Percentiles rank a stretch among this genome's conserved stretches.
These are phyloP conservation scores for Gossypium davidsonii DNA, from an alignment of 441 rosid species.

Conservation along the genomic window DNA sequence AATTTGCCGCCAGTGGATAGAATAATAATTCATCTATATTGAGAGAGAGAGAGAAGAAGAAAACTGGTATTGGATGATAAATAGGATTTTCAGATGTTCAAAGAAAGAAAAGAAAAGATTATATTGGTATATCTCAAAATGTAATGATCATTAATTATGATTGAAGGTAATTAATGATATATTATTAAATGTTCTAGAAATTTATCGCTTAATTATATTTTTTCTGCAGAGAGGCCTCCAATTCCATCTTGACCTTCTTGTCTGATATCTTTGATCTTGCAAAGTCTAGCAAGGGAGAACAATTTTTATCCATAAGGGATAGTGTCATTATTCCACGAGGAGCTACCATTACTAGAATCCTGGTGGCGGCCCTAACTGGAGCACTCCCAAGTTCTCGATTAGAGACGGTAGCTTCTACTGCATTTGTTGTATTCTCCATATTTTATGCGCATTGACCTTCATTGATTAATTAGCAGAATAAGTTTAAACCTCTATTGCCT, in stretches of 20 bases:
- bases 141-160: background rate
- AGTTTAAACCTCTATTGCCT: background rate
- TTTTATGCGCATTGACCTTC: background rate
- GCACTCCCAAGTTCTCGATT: conserved; percentile 94
- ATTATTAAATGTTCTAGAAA: background rate
- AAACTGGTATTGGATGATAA: background rate
- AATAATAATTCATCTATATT: background rate
- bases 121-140: background rate
- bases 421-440: background rate
- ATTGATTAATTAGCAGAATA: background rate
- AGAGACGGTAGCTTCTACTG: conserved; percentile 53
- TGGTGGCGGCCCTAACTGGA: conserved; percentile 84
- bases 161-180: background rate
- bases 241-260: conserved; percentile 88
- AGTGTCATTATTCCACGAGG: conserved; percentile 79
- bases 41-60: background rate
- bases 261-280: conserved; percentile 77
- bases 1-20: background rate
- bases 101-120: background rate
- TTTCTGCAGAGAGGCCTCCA: conserved; percentile 85
- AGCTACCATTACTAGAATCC: conserved; percentile 62
- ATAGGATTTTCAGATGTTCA: background rate
- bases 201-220: background rate
- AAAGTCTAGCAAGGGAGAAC: conserved; percentile 55
- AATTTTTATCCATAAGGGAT: conserved; percentile 62